phyloP scores from a whole-genome alignment of 345 rosid species.

The Noccaea caerulescens region DNA sequence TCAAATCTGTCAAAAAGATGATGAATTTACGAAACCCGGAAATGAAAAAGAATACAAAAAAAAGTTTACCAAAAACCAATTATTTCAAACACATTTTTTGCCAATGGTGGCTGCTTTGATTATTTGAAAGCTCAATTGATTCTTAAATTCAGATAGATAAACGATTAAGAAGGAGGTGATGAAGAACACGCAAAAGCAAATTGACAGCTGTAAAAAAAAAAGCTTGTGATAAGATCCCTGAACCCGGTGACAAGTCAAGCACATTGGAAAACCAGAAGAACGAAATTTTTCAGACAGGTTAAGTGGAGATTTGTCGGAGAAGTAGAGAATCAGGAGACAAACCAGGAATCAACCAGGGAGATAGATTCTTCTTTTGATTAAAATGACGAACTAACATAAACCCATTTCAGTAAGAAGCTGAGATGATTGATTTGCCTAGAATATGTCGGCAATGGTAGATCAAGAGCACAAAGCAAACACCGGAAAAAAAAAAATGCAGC shows the following conservation, averaged over 20 bases:
- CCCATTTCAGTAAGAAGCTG: conserved; percentile 43
- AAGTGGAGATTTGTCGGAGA: conserved; percentile 38
- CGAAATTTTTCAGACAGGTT: conserved; percentile 28
- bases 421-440: conserved; percentile 16
- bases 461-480: conserved; percentile 39
- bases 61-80: conserved; percentile 21
- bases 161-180: conserved; percentile 21
- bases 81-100: conserved; percentile 31
- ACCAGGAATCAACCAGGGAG: conserved; percentile 37
- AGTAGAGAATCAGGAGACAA: conserved; percentile 44
- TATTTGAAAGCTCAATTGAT: conserved; percentile 21
- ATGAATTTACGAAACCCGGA: conserved; percentile 18
- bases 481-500: conserved; percentile 34
- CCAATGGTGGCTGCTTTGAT: no score
- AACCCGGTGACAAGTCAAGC: conserved; percentile 37
- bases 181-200: conserved; percentile 41
- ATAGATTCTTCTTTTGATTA: conserved; percentile 31
- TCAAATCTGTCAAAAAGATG: conserved; percentile 30
- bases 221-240: conserved; percentile 36
- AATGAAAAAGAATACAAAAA: background rate
- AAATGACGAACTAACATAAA: conserved; percentile 28
- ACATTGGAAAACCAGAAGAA: conserved; percentile 34
- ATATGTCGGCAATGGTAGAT: conserved; percentile 51
- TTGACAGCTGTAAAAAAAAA: conserved; percentile 38
- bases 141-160: conserved; percentile 31